Percentiles rank a stretch among this genome's conserved stretches.
Conservation (phyloP, 129 eudicot genomes). For the Smallanthus sonchifolius region DNA sequence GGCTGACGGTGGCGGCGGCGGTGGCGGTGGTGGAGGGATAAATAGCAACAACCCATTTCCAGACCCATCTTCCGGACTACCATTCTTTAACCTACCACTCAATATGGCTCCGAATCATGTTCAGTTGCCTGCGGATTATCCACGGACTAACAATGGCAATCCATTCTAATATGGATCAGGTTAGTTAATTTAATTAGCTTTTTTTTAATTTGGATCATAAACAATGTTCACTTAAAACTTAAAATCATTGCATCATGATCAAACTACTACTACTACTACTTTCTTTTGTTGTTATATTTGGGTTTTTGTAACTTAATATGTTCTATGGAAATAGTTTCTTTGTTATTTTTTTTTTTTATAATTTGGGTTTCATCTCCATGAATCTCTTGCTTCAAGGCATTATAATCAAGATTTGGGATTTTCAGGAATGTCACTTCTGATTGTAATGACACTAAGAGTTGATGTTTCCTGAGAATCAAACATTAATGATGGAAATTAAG, state of each 20-base stretch:
- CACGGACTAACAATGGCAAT: constrained; percentile 26
- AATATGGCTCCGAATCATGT: constrained; percentile 33
- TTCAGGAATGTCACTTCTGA: constrained; percentile 29
- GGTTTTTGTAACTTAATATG: constrained; percentile 32
- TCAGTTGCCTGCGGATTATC: constrained; percentile 39
- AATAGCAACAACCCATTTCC: constrained; percentile 32
- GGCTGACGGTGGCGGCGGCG: not conserved
- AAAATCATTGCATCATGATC: constrained; percentile 20
- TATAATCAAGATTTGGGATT: constrained; percentile 21
- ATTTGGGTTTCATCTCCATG: constrained; percentile 4
- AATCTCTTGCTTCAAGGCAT: constrained; percentile 8
- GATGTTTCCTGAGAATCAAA: constrained; percentile 22
- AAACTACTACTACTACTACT: constrained; percentile 22
- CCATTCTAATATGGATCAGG: constrained; percentile 29
- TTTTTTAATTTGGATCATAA: constrained; percentile 27
- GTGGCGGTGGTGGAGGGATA: constrained; percentile 22
- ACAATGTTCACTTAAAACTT: constrained; percentile 19
- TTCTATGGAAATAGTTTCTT: constrained; percentile 21
- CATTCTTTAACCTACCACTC: constrained; percentile 41
- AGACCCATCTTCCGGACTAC: constrained; percentile 46
- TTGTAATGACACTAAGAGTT: constrained; percentile 32
- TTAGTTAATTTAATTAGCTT: constrained; percentile 3
- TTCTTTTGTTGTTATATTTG: not conserved
- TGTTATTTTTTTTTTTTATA: not conserved
- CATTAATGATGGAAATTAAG: constrained; percentile 26